Evolutionary conservation across 75 land plant species (phyloP).

Genomic region (Pinus tabuliformis): DNA sequence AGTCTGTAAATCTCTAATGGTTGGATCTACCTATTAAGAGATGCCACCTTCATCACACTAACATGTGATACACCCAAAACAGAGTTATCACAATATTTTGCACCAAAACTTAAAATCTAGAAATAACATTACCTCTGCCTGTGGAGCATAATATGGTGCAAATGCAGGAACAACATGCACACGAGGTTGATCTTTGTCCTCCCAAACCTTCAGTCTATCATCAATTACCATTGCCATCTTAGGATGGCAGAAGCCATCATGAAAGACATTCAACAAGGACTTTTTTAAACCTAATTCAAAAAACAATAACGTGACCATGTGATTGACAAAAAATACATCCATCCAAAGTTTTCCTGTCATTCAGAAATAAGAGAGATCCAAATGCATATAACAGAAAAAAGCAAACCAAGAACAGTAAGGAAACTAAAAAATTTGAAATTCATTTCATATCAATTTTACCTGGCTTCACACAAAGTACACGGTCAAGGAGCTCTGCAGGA

Average conservation of each 20-base stretch:
- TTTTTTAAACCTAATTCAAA: conserved; percentile 29
- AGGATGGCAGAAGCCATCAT: conserved; percentile 44
- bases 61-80: background rate
- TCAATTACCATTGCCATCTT: conserved; percentile 63
- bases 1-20: background rate
- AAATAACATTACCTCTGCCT: conserved; percentile 40
- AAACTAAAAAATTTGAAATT: background rate
- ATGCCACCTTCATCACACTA: background rate
- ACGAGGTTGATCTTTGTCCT: conserved; percentile 47
- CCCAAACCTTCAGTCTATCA: conserved; percentile 51
- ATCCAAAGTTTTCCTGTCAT: background rate
- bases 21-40: too few species aligned
- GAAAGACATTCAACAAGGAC: conserved; percentile 42
- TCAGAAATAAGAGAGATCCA: background rate
- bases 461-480: conserved; percentile 57
- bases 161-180: conserved; percentile 58
- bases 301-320: background rate
- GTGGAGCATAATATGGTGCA: conserved; percentile 53
- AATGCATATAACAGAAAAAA: too few species aligned
- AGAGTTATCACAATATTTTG: background rate
- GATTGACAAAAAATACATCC: background rate
- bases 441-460: conserved; percentile 7
- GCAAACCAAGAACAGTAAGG: background rate
- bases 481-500: conserved; percentile 32
- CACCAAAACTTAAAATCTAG: background rate